Evolutionary conservation across 2,329 filamentous ascomycete genomes (phyloP), one percentile per base, ranked within the genome.

Genomic region (Ophiocordyceps sinensis): DNA sequence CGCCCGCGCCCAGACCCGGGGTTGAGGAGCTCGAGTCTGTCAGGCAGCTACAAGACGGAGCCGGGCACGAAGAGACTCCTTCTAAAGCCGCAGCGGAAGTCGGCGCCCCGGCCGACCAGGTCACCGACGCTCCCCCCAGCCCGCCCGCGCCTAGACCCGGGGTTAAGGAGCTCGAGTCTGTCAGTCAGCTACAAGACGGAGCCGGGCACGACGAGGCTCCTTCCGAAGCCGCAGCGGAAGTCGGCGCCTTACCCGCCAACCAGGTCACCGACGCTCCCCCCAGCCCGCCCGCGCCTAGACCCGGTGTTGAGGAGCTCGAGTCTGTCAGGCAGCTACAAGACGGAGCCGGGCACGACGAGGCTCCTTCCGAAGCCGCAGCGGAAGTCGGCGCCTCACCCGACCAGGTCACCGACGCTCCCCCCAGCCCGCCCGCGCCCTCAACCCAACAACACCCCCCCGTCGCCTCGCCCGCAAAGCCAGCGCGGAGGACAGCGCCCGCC

Each of bases 381-480:
- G 15, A 30, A 14, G 31, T 26, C 21, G 15, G 15, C 17, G 3
- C 21, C n/a, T 8, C 11, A n/a, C 15, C 10, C 17, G 6, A 14
- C 14, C n/a, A 7, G 10, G 13, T 31, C 11, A 2, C 28, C 19
- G 41, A 45, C 36, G 36, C 42, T 26, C 41, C 44, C 26, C 29
- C 15, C n/a, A 36, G 30, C 5, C n/a, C 14, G 7, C 14, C 4
- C 31, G 14, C 31, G 13, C 32, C 32, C 13, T 10, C 31, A 3
- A 3, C 15, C 32, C 9, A 35, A 10, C 3, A 19, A 19, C 26
- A 23, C 11, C 34, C 35, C 12, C 43, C 40, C 13, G 44, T 44
- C 9, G 39, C 45, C 10, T 51, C 48, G 17, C 50, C 43, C 6
- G 21, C 35, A 28, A 40, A 19, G 15, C 30, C 38, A 5, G 26